These are phyloP conservation scores for Linum usitatissimum DNA, from an alignment of 345 rosid species.

Conservation along the genomic window DNA sequence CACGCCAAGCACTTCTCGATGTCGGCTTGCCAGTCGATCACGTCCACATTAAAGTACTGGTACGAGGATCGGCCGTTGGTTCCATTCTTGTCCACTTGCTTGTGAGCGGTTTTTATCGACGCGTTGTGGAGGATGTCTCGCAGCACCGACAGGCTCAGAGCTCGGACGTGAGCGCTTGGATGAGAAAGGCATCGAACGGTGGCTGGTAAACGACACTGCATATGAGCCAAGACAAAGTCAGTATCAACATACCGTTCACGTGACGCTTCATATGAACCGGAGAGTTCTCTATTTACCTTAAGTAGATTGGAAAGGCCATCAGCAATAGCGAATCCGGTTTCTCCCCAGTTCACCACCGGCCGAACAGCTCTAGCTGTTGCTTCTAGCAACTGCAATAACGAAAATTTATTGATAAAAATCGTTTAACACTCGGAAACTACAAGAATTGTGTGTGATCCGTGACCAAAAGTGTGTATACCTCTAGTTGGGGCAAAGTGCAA, in stretches of 20 bases:
- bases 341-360: slow-evolving; percentile 72
- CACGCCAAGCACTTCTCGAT: slow-evolving; percentile 67
- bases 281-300: slow-evolving; percentile 38
- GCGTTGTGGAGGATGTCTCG: slow-evolving; percentile 52
- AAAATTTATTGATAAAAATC: neutral
- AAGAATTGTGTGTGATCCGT: neutral
- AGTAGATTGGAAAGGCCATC: slow-evolving; percentile 85
- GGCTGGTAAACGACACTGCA: slow-evolving; percentile 94
- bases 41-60: slow-evolving; percentile 37
- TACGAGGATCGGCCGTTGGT: slow-evolving; percentile 31
- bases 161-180: slow-evolving; percentile 91
- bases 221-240: neutral
- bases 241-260: no score
- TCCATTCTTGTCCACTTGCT: slow-evolving; percentile 39
- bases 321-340: slow-evolving; percentile 74
- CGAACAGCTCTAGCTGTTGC: slow-evolving; percentile 92
- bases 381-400: slow-evolving; percentile 63
- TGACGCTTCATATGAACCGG: neutral
- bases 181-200: slow-evolving; percentile 76
- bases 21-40: slow-evolving; percentile 71
- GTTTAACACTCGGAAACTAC: slow-evolving; percentile 5
- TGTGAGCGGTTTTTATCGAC: slow-evolving; percentile 27
- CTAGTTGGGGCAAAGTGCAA: slow-evolving; percentile 88
- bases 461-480: slow-evolving; percentile 34
- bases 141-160: slow-evolving; percentile 79